A percentile compares a stretch with the other conserved stretches of the same genome.
These are phyloP conservation scores for Alternaria longipes DNA, from an alignment of 2,329 filamentous ascomycete species.

Conservation along the genomic window DNA sequence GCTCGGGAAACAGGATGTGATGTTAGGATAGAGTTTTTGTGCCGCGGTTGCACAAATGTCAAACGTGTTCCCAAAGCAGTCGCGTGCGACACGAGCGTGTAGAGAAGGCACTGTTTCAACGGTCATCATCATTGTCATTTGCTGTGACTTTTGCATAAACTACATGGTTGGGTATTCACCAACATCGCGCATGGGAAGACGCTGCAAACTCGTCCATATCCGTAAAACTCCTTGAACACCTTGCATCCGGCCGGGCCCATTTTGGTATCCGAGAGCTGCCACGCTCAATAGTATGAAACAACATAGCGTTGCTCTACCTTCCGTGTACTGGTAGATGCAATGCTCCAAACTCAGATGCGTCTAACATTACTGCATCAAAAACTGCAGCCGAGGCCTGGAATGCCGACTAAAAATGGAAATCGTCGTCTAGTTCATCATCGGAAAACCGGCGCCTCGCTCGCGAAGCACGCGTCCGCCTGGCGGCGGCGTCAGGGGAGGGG, in stretches of 20 bases:
- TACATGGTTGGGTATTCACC: constrained; percentile 40
- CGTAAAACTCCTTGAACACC: constrained; percentile 41
- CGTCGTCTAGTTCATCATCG: constrained; percentile 38
- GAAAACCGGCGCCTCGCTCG: constrained; percentile 45
- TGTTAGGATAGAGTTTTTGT: constrained; percentile 32
- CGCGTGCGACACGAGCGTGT: constrained; percentile 11
- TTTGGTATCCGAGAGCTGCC: constrained; percentile 43
- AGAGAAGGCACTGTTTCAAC: constrained; percentile 13
- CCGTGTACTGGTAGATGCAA: constrained; percentile 30
- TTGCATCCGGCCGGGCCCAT: constrained; percentile 43
- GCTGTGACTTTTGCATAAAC: constrained; percentile 47
- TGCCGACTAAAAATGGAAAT: constrained; percentile 38
- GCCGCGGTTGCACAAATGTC: constrained; percentile 12
- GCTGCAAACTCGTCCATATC: constrained; percentile 40
- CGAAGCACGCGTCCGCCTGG: constrained; percentile 47
- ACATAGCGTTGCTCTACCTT: constrained; percentile 32
- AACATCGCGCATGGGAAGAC: constrained; percentile 29
- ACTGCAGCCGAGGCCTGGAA: constrained; percentile 29
- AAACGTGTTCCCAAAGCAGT: constrained; percentile 12
- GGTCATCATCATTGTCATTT: constrained; percentile 23
- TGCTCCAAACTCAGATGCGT: constrained; percentile 42
- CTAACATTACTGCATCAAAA: constrained; percentile 49
- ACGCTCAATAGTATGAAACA: constrained; percentile 35
- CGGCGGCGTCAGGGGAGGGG: constrained; percentile 46
- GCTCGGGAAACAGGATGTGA: constrained; percentile 19